A percentile compares a stretch with the other conserved stretches of the same genome.
These are phyloP conservation scores for Seiridium cupressi DNA, from an alignment of 2,329 filamentous ascomycete genomes.

Conservation along the genomic window DNA sequence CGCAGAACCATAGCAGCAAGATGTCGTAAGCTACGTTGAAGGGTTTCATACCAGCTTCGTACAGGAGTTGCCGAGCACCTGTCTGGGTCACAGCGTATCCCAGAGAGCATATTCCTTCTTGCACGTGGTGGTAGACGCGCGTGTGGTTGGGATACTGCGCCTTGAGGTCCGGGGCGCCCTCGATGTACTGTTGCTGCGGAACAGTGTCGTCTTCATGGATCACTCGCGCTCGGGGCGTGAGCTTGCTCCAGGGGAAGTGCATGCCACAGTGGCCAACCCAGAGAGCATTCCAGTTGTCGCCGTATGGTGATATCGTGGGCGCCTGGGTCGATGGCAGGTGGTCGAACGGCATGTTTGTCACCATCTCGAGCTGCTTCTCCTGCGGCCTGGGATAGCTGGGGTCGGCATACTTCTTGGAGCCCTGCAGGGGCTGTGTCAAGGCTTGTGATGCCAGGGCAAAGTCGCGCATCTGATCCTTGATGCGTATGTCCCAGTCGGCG, in stretches of 20 bases:
- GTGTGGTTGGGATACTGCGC: slow-evolving; percentile 39
- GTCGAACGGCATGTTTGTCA: slow-evolving; percentile 16
- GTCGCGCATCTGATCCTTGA: slow-evolving; percentile 37
- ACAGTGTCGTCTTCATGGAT: slow-evolving; percentile 35
- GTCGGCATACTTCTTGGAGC: slow-evolving; percentile 17
- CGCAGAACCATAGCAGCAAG: slow-evolving; percentile 45
- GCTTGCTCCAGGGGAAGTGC: slow-evolving; percentile 23
- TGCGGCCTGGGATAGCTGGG: slow-evolving; percentile 21
- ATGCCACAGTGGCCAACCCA: slow-evolving; percentile 50
- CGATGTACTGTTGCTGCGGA: slow-evolving; percentile 29
- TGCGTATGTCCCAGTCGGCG: slow-evolving; percentile 44
- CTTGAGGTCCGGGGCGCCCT: slow-evolving; percentile 29
- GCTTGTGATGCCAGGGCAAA: slow-evolving; percentile 20
- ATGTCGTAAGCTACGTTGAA: slow-evolving; percentile 41
- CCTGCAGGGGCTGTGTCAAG: slow-evolving; percentile 17
- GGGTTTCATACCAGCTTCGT: slow-evolving; percentile 39
- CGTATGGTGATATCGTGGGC: slow-evolving; percentile 37
- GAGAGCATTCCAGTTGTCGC: slow-evolving; percentile 46
- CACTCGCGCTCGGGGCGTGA: slow-evolving; percentile 26
- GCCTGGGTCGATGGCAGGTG: slow-evolving; percentile 14
- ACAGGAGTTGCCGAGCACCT: slow-evolving; percentile 41
- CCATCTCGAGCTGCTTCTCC: not conserved
- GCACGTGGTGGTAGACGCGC: slow-evolving; percentile 39
- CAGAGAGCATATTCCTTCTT: slow-evolving; percentile 36
- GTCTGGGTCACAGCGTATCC: slow-evolving; percentile 44